phyloP scores from a whole-genome alignment of 202 grass and related monocot species.

The Thinopyrum obtusiflorum region DNA sequence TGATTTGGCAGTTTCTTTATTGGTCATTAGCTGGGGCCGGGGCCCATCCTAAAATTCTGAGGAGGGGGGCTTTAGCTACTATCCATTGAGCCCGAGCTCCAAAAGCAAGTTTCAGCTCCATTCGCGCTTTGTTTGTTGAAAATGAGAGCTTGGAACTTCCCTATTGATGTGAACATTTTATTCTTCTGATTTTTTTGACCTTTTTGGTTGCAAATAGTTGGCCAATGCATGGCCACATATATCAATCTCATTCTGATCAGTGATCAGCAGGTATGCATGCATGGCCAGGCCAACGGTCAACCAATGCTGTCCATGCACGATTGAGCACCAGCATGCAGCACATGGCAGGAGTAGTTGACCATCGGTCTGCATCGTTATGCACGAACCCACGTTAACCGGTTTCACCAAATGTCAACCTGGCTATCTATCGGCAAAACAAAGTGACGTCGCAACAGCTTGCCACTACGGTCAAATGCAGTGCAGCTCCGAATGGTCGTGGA shows the following conservation, averaged over 20 bases:
- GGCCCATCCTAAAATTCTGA: no score
- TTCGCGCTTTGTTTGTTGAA: background rate
- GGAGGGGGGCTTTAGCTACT: no score
- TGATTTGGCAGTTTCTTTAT: no score
- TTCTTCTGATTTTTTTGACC: no score
- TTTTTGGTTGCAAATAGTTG: background rate
- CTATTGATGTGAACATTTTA: background rate
- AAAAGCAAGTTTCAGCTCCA: background rate
- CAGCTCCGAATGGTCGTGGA: background rate
- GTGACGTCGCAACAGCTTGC: conserved; percentile 29
- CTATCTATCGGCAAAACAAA: conserved; percentile 27
- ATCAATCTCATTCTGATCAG: background rate
- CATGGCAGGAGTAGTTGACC: background rate
- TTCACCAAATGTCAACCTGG: conserved; percentile 32
- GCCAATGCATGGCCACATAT: background rate
- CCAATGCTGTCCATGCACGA: background rate
- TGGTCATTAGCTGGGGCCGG: no score
- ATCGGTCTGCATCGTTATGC: background rate
- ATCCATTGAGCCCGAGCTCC: background rate
- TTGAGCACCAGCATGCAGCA: background rate
- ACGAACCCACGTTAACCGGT: background rate
- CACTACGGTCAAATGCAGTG: conserved; percentile 35
- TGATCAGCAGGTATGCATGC: background rate
- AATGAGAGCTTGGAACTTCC: background rate
- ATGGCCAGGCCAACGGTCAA: background rate